Evolutionary conservation across 768 basidiomycete species (phyloP), one percentile per base, ranked within the genome.

Genomic region (Arthromyces matolae): DNA sequence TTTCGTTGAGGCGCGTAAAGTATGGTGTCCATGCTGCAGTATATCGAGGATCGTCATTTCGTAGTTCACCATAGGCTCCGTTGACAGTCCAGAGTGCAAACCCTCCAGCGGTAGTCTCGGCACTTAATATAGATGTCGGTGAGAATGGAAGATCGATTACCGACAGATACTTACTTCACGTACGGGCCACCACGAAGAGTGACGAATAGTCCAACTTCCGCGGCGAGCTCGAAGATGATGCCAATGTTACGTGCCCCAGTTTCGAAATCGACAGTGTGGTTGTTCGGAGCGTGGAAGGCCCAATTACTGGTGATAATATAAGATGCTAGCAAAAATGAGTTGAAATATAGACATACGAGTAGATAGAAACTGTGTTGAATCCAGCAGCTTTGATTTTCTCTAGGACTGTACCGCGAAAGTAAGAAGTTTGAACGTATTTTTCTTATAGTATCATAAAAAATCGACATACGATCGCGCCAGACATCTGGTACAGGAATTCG

Each of bases 341-440:
- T 2, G 25, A 23, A 42, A 6, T 12, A 4, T 31, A n/a, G 10
- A 48, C 48, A 27, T 42, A 43, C 48, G 48, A 42, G 20, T 49
- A 49, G 19, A 49, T 37, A 13, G 48, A 49, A 20, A 49, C 48
- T 3, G 48, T 49, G 25, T 49, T 49, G 31, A 49, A 49, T 49
- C 44, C 42, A n/a, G n/a, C n/a, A n/a, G n/a, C n/a, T n/a, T n/a
- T n/a, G n/a, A n/a, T n/a, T n/a, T n/a, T n/a, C n/a, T 49, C 48
- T 14, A 49, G 18, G 2, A 49, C 48, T 49, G 23, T 25, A n/a
- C n/a, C n/a, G n/a, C 33, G 8, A n/a, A n/a, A 31, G 16, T 22
- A 12, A 25, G 28, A 7, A 28, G 18, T 7, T n/a, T n/a, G n/a
- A n/a, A n/a, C n/a, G n/a, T n/a, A n/a, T n/a, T n/a, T n/a, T n/a